Percentiles rank a stretch among this genome's conserved stretches.
Evolutionary conservation across 1,284 basidiomycete genomes (phyloP).

Genomic region (Agroathelia rolfsii): DNA sequence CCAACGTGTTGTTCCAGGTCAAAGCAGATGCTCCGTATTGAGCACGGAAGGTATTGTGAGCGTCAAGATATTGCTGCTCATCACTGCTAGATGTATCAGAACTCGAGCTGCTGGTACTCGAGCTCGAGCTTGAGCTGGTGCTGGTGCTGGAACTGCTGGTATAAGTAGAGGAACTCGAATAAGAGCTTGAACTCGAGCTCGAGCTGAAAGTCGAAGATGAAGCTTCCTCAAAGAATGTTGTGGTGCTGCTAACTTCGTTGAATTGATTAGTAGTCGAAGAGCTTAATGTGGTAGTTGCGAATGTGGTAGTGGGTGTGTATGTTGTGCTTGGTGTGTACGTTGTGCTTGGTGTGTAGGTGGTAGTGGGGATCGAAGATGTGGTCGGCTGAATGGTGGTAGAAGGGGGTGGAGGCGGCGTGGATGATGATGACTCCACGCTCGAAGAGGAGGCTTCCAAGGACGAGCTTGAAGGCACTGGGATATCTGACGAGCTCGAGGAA

Average conservation of each 20-base stretch:
- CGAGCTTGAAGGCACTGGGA: conserved; percentile 11
- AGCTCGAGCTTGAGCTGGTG: conserved; percentile 13
- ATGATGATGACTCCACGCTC: conserved; percentile 10
- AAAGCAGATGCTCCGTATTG: conserved; percentile 49
- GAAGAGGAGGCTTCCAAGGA: conserved; percentile 12
- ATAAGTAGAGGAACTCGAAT: conserved; percentile 6
- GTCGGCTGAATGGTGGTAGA: conserved; percentile 8
- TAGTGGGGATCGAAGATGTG: conserved; percentile 12
- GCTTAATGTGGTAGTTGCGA: conserved; percentile 13
- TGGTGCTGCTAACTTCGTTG: conserved; percentile 5
- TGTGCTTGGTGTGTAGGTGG: conserved; percentile 11
- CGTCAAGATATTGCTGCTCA: conserved; percentile 36
- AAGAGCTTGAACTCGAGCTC: conserved; percentile 6
- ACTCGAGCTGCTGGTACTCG: background rate
- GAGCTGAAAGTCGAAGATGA: background rate
- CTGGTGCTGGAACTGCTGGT: conserved; percentile 3
- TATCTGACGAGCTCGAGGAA: conserved; percentile 2
- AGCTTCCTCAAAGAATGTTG: conserved; percentile 1
- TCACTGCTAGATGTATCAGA: conserved; percentile 17
- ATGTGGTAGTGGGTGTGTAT: conserved; percentile 10
- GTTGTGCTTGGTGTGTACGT: conserved; percentile 2
- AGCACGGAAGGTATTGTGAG: conserved; percentile 50
- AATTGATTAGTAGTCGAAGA: conserved; percentile 1
- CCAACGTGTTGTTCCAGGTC: conserved; percentile 47
- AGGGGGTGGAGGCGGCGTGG: conserved; percentile 9